Percentiles rank a stretch among this genome's conserved stretches.
Conservation (phyloP, 257 asterid species). For the Solanum stenotomum region DNA sequence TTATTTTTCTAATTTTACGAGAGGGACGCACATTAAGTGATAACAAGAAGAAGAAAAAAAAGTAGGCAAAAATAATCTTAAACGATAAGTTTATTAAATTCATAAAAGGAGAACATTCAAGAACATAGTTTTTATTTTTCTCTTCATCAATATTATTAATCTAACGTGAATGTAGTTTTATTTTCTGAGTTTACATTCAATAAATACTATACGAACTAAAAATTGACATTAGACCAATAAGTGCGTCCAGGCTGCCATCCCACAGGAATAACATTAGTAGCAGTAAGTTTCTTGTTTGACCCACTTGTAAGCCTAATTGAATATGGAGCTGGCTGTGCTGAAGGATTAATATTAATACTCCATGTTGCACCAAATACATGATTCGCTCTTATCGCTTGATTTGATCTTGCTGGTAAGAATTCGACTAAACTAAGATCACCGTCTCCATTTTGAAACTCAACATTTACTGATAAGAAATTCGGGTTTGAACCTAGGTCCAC, state of each 20-base stretch:
- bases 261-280: not conserved
- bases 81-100: no score
- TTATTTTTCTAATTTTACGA: no score
- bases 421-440: slow-evolving; percentile 13
- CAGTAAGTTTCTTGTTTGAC: not conserved
- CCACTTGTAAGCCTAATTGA: not conserved
- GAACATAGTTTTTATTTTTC: not conserved
- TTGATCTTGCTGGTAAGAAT: not conserved
- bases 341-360: not conserved
- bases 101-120: no score
- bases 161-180: not conserved
- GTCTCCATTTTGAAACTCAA: slow-evolving; percentile 16
- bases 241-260: not conserved
- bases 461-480: slow-evolving; percentile 13
- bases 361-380: not conserved
- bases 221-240: not conserved
- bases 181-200: not conserved
- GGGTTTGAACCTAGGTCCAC: slow-evolving; percentile 14
- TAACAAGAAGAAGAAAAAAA: no score
- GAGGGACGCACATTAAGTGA: no score
- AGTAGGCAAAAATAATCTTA: no score
- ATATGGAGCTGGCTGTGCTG: not conserved
- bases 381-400: not conserved
- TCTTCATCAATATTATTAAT: not conserved
- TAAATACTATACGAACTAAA: not conserved